Evolutionary conservation across 768 basidiomycete genomes (phyloP), one percentile per base, ranked within the genome.

Genomic region (Tephrocybe sp.): DNA sequence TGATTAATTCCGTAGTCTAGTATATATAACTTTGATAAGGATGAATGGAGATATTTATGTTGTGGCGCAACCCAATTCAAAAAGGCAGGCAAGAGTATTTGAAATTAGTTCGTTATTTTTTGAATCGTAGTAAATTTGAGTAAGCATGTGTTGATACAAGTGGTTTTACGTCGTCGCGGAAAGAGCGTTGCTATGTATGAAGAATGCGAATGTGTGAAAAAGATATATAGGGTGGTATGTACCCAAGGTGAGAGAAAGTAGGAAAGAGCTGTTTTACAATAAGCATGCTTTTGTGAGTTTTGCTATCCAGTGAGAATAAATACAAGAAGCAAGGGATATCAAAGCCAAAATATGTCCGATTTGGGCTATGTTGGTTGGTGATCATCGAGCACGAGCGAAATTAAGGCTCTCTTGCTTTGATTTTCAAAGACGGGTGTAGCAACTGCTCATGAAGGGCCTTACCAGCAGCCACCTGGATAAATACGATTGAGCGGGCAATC

Each of bases 381-480:
- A 34, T 34, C 32, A n/a, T n/a, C 32, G 32, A 34, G 9, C 16
- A 30, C 32, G 12, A n/a, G 28, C n/a, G n/a, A n/a, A 8, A 44
- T 49, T 35, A 52, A 30, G 32, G 28, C 40, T 52, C 44, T 52
- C 55, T 60, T 49, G 54, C 27, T 52, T 55, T 57, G 27, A 49
- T 51, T 38, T 36, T 60, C 51, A 57, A 28, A 18, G 55, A 50
- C 19, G 87, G 86, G 64, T 92, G 89, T 36, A 96, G 70, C 64
- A 94, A 74, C 69, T 90, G 89, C 70, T 98, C 92, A 64, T 97
- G 90, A 32, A 98, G 77, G 45, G 94, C 93, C 71, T 92, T 96
- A 38, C 96, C 96, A 37, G 93, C 94, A 12, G 93, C 83, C 19
- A 91, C 89, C 87, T 89, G 59, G 15, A 55, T 9, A 46, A 7